Evolutionary conservation across 331 rosid species (phyloP), one percentile per base, ranked within the genome.

Genomic region (Erythrophleum ivorense): DNA sequence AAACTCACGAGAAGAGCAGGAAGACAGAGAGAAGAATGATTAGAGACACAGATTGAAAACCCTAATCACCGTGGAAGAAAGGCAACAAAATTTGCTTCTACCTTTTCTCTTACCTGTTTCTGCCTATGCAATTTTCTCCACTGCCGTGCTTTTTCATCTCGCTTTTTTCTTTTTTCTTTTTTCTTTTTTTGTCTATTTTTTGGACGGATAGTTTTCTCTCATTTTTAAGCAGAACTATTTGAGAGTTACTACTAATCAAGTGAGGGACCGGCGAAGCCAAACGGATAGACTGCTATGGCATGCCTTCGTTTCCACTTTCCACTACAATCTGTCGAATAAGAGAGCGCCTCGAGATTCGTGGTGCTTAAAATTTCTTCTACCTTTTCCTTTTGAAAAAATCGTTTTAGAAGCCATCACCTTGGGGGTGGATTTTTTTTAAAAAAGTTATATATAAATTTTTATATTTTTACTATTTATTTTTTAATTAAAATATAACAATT

Each of bases 1-100:
- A 81, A 76, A 73, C 86, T 86, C 80, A 89, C 92, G 83, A 36
- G 88, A 58, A 80, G 60, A 74, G 69, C 13, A 46, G 34, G 77
- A 62, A 11, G 68, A 62, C 2, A 62, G 67, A 60, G 68, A 33
- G 68, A 31, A 62, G 43, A 62, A 70, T 15, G 71, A 49, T 31
- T 71, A 57, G 50, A 33, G 58, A 71, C 58, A 43, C n/a, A 13
- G 75, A 84, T 33, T 78, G 33, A 76, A 86, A 88, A 85, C 91
- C 87, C 89, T 86, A 87, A 75, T 63, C 21, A 43, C 16, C 43
- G 67, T 14, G 71, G 80, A 82, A 77, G 84, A 82, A 82, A 85
- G 81, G n/a, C 52, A 80, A 79, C 84, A 78, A 85, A 79, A 74
- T 75, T 81, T 74, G 79, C 18, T 40, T 18, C 43, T 41, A 7